A percentile compares a stretch with the other conserved stretches of the same genome.
Evolutionary conservation across 2,329 filamentous ascomycete genomes (phyloP).

Genomic region (Aspergillus fructus): DNA sequence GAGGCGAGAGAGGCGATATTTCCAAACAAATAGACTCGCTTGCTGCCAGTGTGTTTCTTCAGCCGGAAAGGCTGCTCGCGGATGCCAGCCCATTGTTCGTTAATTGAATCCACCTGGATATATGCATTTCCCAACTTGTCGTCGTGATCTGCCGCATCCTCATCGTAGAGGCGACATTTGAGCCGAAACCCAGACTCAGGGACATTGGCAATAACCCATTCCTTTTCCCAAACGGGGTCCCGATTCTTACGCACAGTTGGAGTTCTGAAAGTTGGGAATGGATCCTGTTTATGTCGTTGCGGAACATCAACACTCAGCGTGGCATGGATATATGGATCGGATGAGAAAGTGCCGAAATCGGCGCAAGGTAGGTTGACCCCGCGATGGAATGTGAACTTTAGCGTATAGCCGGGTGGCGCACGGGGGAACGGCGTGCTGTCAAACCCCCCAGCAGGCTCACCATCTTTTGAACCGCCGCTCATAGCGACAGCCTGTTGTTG

Average conservation of each 20-base stretch:
- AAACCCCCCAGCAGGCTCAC: slow-evolving; percentile 70
- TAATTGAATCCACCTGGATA: slow-evolving; percentile 60
- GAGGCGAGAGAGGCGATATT: slow-evolving; percentile 64
- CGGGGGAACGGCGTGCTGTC: slow-evolving; percentile 75
- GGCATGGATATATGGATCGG: slow-evolving; percentile 79
- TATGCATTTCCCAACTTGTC: slow-evolving; percentile 87
- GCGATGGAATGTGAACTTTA: slow-evolving; percentile 80
- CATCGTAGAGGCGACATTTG: slow-evolving; percentile 85
- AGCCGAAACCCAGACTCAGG: slow-evolving; percentile 77
- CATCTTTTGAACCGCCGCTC: slow-evolving; percentile 17
- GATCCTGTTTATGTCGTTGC: slow-evolving; percentile 81
- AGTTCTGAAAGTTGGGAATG: slow-evolving; percentile 70
- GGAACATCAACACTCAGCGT: slow-evolving; percentile 71
- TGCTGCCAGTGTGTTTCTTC: slow-evolving; percentile 78
- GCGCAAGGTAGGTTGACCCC: slow-evolving; percentile 79
- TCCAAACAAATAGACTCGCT: slow-evolving; percentile 77
- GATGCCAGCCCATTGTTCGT: slow-evolving; percentile 68
- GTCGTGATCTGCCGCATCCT: slow-evolving; percentile 81
- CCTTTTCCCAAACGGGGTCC: slow-evolving; percentile 76
- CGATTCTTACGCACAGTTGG: slow-evolving; percentile 70
- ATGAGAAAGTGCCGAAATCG: slow-evolving; percentile 73
- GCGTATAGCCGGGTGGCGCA: slow-evolving; percentile 74
- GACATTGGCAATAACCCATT: slow-evolving; percentile 87
- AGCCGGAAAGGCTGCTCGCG: slow-evolving; percentile 65
- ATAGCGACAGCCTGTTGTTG: slow-evolving; percentile 34